Evolutionary conservation across 2,329 filamentous ascomycete genomes (phyloP).

Genomic region (Botrytis byssoidea): DNA sequence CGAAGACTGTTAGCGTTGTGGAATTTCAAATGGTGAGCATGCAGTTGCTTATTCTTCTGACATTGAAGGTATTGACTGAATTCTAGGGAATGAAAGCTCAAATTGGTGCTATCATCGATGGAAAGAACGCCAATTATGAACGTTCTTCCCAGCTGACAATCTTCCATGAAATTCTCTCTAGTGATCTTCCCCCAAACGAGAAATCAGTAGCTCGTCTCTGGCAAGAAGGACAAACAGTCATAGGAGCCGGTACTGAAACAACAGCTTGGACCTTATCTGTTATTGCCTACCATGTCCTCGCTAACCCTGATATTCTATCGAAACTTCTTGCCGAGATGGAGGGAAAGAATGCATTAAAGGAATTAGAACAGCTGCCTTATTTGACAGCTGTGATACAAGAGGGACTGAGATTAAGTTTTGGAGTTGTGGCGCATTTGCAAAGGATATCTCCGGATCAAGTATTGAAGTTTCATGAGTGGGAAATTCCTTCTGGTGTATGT

Average conservation of each 20-base stretch:
- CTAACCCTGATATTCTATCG: constrained; percentile 35
- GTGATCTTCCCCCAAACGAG: constrained; percentile 39
- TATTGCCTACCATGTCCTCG: constrained; percentile 41
- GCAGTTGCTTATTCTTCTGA: not conserved
- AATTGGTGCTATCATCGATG: constrained; percentile 24
- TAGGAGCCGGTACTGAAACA: constrained; percentile 42
- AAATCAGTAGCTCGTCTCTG: constrained; percentile 39
- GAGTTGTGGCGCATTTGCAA: constrained; percentile 36
- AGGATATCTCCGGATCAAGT: constrained; percentile 33
- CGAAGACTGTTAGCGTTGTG: constrained; percentile 5
- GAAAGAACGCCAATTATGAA: constrained; percentile 18
- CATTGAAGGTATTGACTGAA: not conserved
- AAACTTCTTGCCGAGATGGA: constrained; percentile 41
- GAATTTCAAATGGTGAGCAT: constrained; percentile 20
- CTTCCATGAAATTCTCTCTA: constrained; percentile 34
- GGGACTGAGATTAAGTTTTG: constrained; percentile 39
- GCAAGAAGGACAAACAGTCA: constrained; percentile 39
- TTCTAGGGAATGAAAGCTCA: constrained; percentile 40
- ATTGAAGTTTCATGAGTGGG: constrained; percentile 26
- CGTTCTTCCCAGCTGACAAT: constrained; percentile 30
- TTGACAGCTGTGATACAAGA: constrained; percentile 40
- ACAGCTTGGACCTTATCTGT: constrained; percentile 40
- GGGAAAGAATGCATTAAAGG: constrained; percentile 24
- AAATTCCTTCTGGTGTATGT: constrained; percentile 22
- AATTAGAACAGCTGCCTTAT: constrained; percentile 37